A percentile compares a stretch with the other conserved stretches of the same genome.
These are phyloP conservation scores for Saussurea involucrata DNA, from an alignment of 129 eudicot species.

Conservation along the genomic window DNA sequence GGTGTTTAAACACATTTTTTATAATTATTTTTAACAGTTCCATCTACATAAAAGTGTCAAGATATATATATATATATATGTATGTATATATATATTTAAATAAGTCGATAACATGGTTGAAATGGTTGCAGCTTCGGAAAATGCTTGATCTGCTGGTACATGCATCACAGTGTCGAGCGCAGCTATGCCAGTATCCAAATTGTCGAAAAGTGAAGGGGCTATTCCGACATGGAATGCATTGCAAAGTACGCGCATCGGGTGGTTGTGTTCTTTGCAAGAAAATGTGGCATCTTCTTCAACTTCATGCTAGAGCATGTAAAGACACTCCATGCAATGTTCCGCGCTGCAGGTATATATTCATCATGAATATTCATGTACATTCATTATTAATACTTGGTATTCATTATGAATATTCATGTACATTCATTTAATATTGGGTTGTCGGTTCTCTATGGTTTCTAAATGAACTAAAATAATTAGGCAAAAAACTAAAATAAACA, in stretches of 20 bases:
- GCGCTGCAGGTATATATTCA: conserved; percentile 71
- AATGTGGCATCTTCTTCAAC: conserved; percentile 97
- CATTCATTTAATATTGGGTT: not conserved
- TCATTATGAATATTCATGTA: not conserved
- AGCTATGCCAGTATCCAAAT: conserved; percentile 73
- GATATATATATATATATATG: not conserved
- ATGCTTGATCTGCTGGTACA: conserved; percentile 98
- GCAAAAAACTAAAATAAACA: not conserved
- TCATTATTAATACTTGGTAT: conserved; percentile 39
- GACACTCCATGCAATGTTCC: conserved; percentile 83
- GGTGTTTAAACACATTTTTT: conserved; percentile 32
- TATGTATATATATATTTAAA: not conserved
- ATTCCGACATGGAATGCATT: conserved; percentile 84
- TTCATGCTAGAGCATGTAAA: conserved; percentile 94
- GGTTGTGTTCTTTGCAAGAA: conserved; percentile 90
- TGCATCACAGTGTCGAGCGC: conserved; percentile 84
- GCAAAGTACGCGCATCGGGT: conserved; percentile 81
- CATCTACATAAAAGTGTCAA: not conserved
- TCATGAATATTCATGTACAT: not conserved
- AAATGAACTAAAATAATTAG: not conserved
- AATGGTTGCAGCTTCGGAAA: conserved; percentile 67
- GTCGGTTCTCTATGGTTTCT: no score
- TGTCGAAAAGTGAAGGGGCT: conserved; percentile 96
- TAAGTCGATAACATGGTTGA: not conserved
- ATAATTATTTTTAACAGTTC: no score